A percentile compares a stretch with the other conserved stretches of the same genome.
These are phyloP conservation scores for Penicillium atrosanguineum DNA, from an alignment of 495 filamentous ascomycete genomes.

Conservation along the genomic window DNA sequence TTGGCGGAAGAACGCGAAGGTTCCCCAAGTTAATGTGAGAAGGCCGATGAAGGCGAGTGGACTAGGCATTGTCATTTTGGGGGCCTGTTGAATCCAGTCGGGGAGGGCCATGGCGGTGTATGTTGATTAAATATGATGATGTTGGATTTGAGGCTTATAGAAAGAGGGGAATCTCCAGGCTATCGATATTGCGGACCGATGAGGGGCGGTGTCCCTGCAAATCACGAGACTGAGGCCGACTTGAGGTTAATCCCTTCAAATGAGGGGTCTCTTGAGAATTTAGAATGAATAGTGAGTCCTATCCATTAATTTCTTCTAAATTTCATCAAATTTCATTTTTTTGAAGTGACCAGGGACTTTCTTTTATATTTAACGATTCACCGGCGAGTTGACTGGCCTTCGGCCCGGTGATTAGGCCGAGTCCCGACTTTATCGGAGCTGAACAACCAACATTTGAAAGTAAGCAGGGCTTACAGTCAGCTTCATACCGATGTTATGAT, in stretches of 20 bases:
- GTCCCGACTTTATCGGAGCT: not conserved
- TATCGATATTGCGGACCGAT: not conserved
- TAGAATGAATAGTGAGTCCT: not conserved
- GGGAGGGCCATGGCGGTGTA: not conserved
- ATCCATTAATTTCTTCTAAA: not conserved
- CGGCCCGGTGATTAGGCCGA: slow-evolving; percentile 6
- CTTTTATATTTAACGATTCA: not conserved
- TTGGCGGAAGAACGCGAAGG: slow-evolving; percentile 16
- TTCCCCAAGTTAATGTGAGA: slow-evolving; percentile 13
- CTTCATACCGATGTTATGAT: too few species aligned
- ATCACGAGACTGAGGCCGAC: too few species aligned
- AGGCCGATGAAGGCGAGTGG: slow-evolving; percentile 16
- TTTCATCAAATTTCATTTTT: too few species aligned
- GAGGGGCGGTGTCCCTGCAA: too few species aligned
- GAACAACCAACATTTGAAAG: too few species aligned
- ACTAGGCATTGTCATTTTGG: not conserved
- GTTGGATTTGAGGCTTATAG: not conserved
- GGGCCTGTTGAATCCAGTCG: slow-evolving; percentile 5
- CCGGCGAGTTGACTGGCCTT: slow-evolving; percentile 2
- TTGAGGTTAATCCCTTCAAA: not conserved
- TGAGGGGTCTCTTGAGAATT: not conserved
- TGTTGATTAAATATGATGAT: not conserved
- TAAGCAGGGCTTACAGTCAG: too few species aligned
- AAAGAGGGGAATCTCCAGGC: not conserved
- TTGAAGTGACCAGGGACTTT: not conserved